These are phyloP conservation scores for Flagelloscypha sp. DNA, from an alignment of 768 basidiomycete genomes.

Conservation along the genomic window DNA sequence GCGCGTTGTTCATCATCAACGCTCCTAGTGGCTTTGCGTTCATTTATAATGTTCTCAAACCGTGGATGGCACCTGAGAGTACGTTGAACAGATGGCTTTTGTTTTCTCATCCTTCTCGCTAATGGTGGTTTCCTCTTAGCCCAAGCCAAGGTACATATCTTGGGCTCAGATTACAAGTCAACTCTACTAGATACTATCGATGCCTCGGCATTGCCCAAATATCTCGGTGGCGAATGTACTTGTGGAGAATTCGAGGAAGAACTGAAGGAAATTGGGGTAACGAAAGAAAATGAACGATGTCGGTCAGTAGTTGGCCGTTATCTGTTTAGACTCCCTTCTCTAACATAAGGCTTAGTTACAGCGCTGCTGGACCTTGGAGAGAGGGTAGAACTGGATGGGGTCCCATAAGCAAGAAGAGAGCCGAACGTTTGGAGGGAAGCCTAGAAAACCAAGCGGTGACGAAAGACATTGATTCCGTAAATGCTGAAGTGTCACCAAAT, in stretches of 20 bases:
- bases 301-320: constrained; percentile 52
- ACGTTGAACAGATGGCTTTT: too few species aligned
- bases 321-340: too few species aligned
- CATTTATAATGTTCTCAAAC: constrained; percentile 63
- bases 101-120: too few species aligned
- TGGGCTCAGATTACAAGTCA: constrained; percentile 52
- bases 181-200: constrained; percentile 53
- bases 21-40: constrained; percentile 65
- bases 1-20: constrained; percentile 62
- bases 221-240: constrained; percentile 58
- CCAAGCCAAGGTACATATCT: constrained; percentile 54
- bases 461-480: too few species aligned
- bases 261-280: too few species aligned
- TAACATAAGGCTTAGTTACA: too few species aligned
- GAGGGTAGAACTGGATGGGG: constrained; percentile 49
- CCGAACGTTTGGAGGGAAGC: too few species aligned
- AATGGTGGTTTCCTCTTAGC: too few species aligned
- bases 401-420: constrained; percentile 27
- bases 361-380: constrained; percentile 66
- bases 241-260: too few species aligned
- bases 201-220: constrained; percentile 51
- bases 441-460: too few species aligned
- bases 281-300: too few species aligned
- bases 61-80: constrained; percentile 71
- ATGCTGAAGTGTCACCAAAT: too few species aligned